Conservation (phyloP, 768 basidiomycete genomes). For the Hysterangium stoloniferum region DNA sequence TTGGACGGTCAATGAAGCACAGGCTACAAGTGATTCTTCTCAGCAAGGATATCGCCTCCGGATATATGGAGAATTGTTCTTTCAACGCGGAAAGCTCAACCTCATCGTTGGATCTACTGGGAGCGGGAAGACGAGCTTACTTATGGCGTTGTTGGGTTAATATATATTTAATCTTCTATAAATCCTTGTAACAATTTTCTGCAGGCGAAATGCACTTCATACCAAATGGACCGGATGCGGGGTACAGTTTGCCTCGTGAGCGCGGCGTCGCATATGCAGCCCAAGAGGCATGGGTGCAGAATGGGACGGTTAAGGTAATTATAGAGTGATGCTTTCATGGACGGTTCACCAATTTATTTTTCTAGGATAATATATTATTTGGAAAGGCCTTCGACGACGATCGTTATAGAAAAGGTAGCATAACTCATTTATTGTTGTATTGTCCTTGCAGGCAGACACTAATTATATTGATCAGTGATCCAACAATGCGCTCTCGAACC, state of each 20-base stretch:
- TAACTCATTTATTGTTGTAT: not conserved
- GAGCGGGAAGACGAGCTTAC: conserved; percentile 10
- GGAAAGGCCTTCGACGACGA: conserved; percentile 27
- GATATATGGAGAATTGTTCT: conserved; percentile 10
- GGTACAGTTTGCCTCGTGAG: conserved; percentile 30
- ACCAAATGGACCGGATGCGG: conserved; percentile 26
- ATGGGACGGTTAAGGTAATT: conserved; percentile 21
- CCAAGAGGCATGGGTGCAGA: conserved; percentile 34
- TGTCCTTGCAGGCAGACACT: not conserved
- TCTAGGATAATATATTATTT: conserved; percentile 29
- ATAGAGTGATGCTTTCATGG: not conserved
- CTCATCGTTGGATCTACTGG: conserved; percentile 12
- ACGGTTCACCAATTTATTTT: conserved; percentile 21
- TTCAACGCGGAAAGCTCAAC: conserved; percentile 8
- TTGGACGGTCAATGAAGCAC: conserved; percentile 8
- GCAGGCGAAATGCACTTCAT: conserved; percentile 11
- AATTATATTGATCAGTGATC: conserved; percentile 14
- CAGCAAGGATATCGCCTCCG: conserved; percentile 11
- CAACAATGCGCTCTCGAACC: conserved; percentile 25
- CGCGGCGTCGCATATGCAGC: conserved; percentile 31
- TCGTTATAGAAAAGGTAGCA: conserved; percentile 24
- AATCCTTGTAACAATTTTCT: not conserved
- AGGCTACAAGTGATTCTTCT: conserved; percentile 13
- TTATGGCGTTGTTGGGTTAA: not conserved
- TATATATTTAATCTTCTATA: not conserved